A percentile compares a stretch with the other conserved stretches of the same genome.
phyloP scores from a whole-genome alignment of 2,329 filamentous ascomycete genomes.

The Penicillium sp. region DNA sequence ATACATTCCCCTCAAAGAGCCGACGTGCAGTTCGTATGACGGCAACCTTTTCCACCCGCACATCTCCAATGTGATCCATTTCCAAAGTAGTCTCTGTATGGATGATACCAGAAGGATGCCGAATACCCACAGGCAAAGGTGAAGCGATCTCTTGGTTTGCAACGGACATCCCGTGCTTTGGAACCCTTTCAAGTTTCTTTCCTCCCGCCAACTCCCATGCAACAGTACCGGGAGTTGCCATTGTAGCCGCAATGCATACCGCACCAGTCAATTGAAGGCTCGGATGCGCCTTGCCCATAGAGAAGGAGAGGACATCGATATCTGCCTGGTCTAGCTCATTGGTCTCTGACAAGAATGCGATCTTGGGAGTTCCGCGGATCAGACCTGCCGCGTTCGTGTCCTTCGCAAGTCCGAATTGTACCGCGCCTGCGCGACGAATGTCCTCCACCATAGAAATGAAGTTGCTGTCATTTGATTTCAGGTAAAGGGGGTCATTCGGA shows the following conservation, averaged over 20 bases:
- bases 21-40: constrained; percentile 28
- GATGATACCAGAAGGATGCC: constrained; percentile 25
- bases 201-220: constrained; percentile 16
- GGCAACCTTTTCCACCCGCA: constrained; percentile 20
- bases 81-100: constrained; percentile 18
- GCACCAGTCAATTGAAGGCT: constrained; percentile 36
- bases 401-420: constrained; percentile 60
- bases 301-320: constrained; percentile 29
- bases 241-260: constrained; percentile 30
- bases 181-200: neutral
- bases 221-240: constrained; percentile 28
- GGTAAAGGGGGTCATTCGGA: neutral
- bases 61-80: constrained; percentile 1
- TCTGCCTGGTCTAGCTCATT: constrained; percentile 21
- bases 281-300: constrained; percentile 32
- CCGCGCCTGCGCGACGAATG: constrained; percentile 59
- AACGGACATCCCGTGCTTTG: constrained; percentile 24
- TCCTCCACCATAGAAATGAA: constrained; percentile 54
- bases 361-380: constrained; percentile 62
- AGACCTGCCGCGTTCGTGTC: constrained; percentile 40
- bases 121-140: constrained; percentile 18
- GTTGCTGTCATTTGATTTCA: constrained; percentile 3
- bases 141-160: constrained; percentile 14
- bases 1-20: constrained; percentile 29
- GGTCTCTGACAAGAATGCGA: constrained; percentile 54